A percentile compares a stretch with the other conserved stretches of the same genome.
phyloP scores from a whole-genome alignment of 1,284 basidiomycete species.

The Schizophyllum amplum region DNA sequence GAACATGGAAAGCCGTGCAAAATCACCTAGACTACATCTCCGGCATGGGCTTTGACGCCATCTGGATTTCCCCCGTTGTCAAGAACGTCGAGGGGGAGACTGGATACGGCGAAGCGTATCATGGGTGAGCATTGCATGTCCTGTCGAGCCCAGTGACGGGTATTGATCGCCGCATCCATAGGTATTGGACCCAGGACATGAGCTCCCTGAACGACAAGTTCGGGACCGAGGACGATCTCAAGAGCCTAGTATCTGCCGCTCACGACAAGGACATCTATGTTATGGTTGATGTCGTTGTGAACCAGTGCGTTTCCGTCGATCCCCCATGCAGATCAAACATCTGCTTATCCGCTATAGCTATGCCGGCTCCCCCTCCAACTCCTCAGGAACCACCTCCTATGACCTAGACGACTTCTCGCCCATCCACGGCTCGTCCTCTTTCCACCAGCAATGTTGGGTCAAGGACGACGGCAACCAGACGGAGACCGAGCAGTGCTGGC shows the following conservation, averaged over 20 bases:
- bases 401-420: conserved; percentile 33
- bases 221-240: conserved; percentile 57
- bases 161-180: conserved; percentile 9
- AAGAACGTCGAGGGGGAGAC: conserved; percentile 58
- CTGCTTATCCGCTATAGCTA: not conserved
- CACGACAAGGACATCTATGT: conserved; percentile 67
- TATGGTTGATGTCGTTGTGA: conserved; percentile 75
- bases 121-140: conserved; percentile 32
- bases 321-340: not conserved
- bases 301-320: conserved; percentile 41
- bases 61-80: conserved; percentile 60
- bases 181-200: conserved; percentile 57
- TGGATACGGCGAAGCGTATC: conserved; percentile 56
- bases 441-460: conserved; percentile 32
- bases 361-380: conserved; percentile 4
- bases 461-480: conserved; percentile 54
- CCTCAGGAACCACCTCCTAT: conserved; percentile 10
- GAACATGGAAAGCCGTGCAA: conserved; percentile 63
- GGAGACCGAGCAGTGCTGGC: conserved; percentile 68
- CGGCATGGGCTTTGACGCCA: conserved; percentile 67
- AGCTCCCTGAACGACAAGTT: conserved; percentile 57
- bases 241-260: conserved; percentile 49
- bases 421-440: conserved; percentile 24
- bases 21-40: conserved; percentile 75
- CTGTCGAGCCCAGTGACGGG: too few relatives aligned